Base-by-base conservation (phyloP, 805 yeast genomes). In the Cyberlindnera mrakii region DNA sequence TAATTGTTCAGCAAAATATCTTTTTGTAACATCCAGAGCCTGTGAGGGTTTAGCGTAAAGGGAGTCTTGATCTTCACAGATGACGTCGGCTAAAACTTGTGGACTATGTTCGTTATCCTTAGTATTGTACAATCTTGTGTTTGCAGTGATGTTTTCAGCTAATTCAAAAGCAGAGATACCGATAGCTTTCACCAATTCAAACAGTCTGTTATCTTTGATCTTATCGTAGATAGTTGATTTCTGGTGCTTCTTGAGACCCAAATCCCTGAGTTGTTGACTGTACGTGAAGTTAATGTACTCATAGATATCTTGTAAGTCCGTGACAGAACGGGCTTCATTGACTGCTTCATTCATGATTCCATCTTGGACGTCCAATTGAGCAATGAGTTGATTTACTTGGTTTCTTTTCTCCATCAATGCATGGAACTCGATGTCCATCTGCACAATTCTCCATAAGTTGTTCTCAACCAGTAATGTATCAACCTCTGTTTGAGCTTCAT, bases 371-470 rank as follows among this genome's bases (percentile, higher is more conserved):
- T 68, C 66, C 45, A 88, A 62, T 14, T 75, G 64, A 18, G 73
- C 67, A 37, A 76, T 75, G 42, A 85, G 68, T 41, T 74, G 75
- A 46, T 74, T 74, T 20, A 85, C 78, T 38, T 78, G 73, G 39
- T 72, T 70, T 58, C 82, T 77, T 67, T 88, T 90, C 48, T 84
- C 87, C 45, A 84, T 69, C 27, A 91, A 66, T 15, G 95, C 82
- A 60, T 89, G 96, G 62, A 80, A 93, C 52, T 88, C 96, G 50
- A 89, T 73, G 62, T 91, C 98, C 42, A 89, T 71, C 49, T 79
- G 85, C 13, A 88, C 81, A 50, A 91, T 82, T 58, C 90, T 77
- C 99, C 99, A 93, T 47, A 93, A 68, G 60, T 90, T 97, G 64
- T 87, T 90, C 64, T 85, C 95, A 42, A 71, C 75, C 43, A 85